Conservation (phyloP, 2,329 filamentous ascomycete genomes). For the Trichoderma koningiopsis region DNA sequence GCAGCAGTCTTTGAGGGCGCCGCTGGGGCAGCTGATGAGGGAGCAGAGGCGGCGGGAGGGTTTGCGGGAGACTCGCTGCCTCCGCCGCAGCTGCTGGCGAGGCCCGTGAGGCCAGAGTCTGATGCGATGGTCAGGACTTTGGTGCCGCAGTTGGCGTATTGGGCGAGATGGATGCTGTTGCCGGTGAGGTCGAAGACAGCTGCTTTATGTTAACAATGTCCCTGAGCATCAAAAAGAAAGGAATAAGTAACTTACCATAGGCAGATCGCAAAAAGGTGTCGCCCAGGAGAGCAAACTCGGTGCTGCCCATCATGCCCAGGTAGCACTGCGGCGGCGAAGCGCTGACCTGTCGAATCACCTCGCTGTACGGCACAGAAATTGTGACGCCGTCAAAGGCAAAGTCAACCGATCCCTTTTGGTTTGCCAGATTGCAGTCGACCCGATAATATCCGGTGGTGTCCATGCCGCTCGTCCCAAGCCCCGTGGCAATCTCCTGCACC, state of each 20-base stretch:
- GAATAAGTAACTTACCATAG: slow-evolving; percentile 44
- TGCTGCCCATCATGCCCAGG: slow-evolving; percentile 52
- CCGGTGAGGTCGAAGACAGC: slow-evolving; percentile 56
- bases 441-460: slow-evolving; percentile 49
- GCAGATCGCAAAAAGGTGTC: slow-evolving; percentile 57
- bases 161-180: slow-evolving; percentile 52
- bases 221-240: neutral
- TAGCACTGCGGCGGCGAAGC: slow-evolving; percentile 44
- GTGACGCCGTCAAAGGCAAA: slow-evolving; percentile 53
- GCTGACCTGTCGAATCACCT: slow-evolving; percentile 45
- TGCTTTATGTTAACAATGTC: slow-evolving; percentile 27
- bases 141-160: slow-evolving; percentile 53
- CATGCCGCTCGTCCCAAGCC: slow-evolving; percentile 48
- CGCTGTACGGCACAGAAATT: slow-evolving; percentile 52
- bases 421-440: slow-evolving; percentile 49
- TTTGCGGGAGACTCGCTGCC: neutral
- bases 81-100: slow-evolving; percentile 28
- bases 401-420: slow-evolving; percentile 47
- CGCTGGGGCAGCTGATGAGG: neutral
- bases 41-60: neutral
- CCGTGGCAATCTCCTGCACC: slow-evolving; percentile 50
- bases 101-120: slow-evolving; percentile 24
- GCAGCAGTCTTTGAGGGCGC: neutral
- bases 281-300: slow-evolving; percentile 53
- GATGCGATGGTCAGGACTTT: slow-evolving; percentile 29